Evolutionary conservation across 495 filamentous ascomycete genomes (phyloP), one percentile per base, ranked within the genome.

Genomic region (Penicillium canescens): DNA sequence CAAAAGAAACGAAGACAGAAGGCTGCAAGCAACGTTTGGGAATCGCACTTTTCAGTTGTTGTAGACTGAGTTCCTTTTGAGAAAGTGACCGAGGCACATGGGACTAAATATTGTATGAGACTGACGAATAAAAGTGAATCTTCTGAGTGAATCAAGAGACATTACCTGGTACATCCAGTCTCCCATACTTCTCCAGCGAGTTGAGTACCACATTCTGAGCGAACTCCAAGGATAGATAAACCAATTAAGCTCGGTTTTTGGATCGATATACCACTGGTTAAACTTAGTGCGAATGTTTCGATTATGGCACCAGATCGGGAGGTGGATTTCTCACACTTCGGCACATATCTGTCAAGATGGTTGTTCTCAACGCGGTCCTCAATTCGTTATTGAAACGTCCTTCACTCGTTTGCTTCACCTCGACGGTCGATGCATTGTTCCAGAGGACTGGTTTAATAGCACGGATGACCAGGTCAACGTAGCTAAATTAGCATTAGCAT

Each of bases 11-110:
- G 52, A 82, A 57, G 28, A 78, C 78, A 21, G 87, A 90, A 35
- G 87, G 81, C 70, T 92, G 76, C 72, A 83, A 93, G 78, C 90
- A 93, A 76, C 91, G 84, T 59, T 85, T 81, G 41, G 90, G 90
- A 56, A 93, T 93, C 53, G 89, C 89, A 71, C 91, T 84, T 41
- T 83, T 82, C 63, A 94, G 88, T 59, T 89, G 78, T 76, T 91
- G 88, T 68, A 93, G 88, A 56, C 85, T 91, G 74, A 81, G 89
- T 67, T 64, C 59, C 41, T 53, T 23, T 26, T 26, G 24, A 26
- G 24, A 26, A 3, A 3, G 3, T 26, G 24, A 3, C 24, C 3
- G 24, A 26, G 24, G 24, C 24, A 6, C 6, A 26, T 3, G 24
- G 6, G 24, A 6, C 24, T 26, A 26, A 26, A n/a, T n/a, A n/a